These are phyloP conservation scores for Scenedesmus sp. DNA, from an alignment of 163 green algal genomes.

Conservation along the genomic window DNA sequence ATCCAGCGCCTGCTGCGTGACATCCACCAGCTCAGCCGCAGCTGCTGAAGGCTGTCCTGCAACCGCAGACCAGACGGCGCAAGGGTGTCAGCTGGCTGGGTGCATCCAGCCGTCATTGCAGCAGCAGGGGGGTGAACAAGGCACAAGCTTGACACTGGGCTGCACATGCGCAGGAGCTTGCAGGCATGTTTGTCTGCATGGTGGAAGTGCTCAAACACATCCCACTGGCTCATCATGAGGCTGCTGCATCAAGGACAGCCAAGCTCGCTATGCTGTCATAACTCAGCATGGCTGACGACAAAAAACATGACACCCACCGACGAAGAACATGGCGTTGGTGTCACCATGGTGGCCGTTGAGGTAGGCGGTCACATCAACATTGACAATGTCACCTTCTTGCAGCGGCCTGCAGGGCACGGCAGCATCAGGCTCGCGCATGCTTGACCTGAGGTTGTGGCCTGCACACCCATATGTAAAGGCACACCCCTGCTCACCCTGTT, in stretches of 20 bases:
- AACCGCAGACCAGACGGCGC: not conserved
- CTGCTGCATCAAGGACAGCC: too few relatives aligned
- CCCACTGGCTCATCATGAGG: too few relatives aligned
- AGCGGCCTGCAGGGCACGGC: constrained; percentile 37
- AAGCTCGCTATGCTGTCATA: not conserved
- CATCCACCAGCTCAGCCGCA: constrained; percentile 80
- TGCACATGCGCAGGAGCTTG: too few relatives aligned
- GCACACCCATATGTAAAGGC: too few relatives aligned
- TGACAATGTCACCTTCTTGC: constrained; percentile 93
- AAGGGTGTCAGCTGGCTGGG: not conserved
- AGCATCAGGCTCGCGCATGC: not conserved
- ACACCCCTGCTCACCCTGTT: too few relatives aligned
- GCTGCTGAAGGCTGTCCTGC: constrained; percentile 49
- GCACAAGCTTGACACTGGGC: too few relatives aligned
- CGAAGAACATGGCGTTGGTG: constrained; percentile 92
- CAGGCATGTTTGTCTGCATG: too few relatives aligned
- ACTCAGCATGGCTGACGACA: not conserved
- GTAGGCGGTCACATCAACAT: constrained; percentile 96
- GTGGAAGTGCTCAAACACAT: too few relatives aligned
- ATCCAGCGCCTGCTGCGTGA: constrained; percentile 82
- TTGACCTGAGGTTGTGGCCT: not conserved
- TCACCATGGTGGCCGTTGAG: constrained; percentile 97
- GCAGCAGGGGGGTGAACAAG: too few relatives aligned
- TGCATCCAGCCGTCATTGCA: not conserved
- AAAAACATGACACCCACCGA: constrained; percentile 67